Conservation (phyloP, 1,284 basidiomycete species). For the Trametes versicolor region DNA sequence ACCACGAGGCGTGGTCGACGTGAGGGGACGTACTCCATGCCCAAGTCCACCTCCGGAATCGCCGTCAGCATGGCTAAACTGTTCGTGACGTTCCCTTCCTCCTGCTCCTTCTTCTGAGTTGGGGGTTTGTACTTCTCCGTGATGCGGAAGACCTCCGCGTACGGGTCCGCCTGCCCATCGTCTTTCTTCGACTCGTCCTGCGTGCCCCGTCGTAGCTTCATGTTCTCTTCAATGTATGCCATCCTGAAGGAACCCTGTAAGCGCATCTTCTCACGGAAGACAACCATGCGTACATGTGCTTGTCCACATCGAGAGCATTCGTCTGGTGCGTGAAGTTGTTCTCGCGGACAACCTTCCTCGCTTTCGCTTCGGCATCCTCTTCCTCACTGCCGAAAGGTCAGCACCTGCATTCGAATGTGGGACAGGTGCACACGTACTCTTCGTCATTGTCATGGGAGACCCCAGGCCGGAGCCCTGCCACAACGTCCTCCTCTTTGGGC, state of each 20-base stretch:
- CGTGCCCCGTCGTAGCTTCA: constrained; percentile 78
- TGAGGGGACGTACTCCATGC: constrained; percentile 86
- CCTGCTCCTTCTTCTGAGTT: constrained; percentile 62
- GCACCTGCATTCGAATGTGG: neutral
- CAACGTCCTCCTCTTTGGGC: constrained; percentile 55
- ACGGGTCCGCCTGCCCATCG: constrained; percentile 66
- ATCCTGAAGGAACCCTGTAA: constrained; percentile 68
- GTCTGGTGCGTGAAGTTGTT: constrained; percentile 99
- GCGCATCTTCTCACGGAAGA: neutral
- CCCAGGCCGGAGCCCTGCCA: constrained; percentile 67
- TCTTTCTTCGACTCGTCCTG: constrained; percentile 57
- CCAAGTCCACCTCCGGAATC: constrained; percentile 96
- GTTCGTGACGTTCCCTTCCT: constrained; percentile 94
- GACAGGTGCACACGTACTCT: constrained; percentile 55
- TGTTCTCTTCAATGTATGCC: constrained; percentile 96
- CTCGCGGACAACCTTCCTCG: constrained; percentile 78
- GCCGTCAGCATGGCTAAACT: constrained; percentile 95
- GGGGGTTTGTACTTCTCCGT: constrained; percentile 79
- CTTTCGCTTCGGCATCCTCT: constrained; percentile 72
- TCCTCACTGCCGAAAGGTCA: constrained; percentile 54
- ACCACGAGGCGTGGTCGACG: constrained; percentile 1
- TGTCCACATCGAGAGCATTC: constrained; percentile 95
- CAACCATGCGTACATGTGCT: constrained; percentile 85
- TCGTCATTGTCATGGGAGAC: constrained; percentile 61
- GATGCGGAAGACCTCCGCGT: constrained; percentile 85